Evolutionary conservation across 1,139 yeast species (phyloP), one percentile per base, ranked within the genome.

Genomic region (Geotrichum histeridarum): DNA sequence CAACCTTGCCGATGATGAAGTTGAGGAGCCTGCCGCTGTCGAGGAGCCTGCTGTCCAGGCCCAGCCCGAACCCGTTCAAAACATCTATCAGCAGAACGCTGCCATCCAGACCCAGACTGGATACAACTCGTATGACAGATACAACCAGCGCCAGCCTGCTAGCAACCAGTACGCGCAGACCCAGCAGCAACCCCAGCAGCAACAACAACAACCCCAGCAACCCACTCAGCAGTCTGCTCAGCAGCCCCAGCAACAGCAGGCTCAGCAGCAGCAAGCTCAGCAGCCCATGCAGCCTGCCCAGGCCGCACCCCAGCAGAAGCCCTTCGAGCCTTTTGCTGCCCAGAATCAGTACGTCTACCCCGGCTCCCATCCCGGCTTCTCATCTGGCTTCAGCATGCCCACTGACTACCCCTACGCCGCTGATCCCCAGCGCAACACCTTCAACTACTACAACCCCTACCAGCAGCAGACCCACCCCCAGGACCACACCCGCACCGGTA

Each of bases 1-100:
- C 68, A 73, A 81, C 42, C 72, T 71, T 43, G 65, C 67, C 48
- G 75, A 69, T 51, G 65, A 66, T 50, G 70, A 66, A 35, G 58
- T 63, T 32, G 47, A 22, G 9, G 52, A 39, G n/a, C 8, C 43
- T 57, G 57, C 61, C 52, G 39, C 36, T n/a, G 52, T 31, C 7
- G 65, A 65, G 48, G 59, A 66, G n/a, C 66, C 63, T 27, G 51
- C 63, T 49, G 67, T 65, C 54, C 70, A 68, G 38, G 30, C 57
- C 11, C 41, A 51, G 18, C 35, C 14, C 14, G 17, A 18, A 32
- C 31, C 22, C 6, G 44, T 27, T 14, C 54, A 46, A 12, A 57
- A 57, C 49, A 48, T 55, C 42, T 59, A 39, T 37, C 39, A 39
- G 30, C 39, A 8, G 2, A 12, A 12, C 14, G 22, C 51, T 42